phyloP scores from a whole-genome alignment of 1,284 basidiomycete genomes.

The Marasmius fiardii region DNA sequence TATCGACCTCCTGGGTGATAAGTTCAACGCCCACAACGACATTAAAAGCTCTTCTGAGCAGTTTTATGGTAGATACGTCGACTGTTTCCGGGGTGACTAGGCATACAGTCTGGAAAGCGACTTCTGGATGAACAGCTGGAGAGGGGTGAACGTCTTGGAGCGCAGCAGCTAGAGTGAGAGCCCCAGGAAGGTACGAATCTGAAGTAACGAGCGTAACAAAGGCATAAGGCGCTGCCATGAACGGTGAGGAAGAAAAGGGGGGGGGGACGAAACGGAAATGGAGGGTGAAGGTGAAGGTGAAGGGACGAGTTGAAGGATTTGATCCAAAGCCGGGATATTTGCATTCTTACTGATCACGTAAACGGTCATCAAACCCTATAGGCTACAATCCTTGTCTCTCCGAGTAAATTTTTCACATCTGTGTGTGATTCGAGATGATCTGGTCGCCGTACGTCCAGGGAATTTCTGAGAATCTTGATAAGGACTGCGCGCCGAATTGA shows the following conservation, averaged over 20 bases:
- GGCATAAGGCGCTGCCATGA: constrained; percentile 67
- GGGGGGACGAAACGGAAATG: constrained; percentile 12
- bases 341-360: too few species aligned
- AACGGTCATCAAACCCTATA: background rate
- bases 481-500: background rate
- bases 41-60: constrained; percentile 79
- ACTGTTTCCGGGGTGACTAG: constrained; percentile 93
- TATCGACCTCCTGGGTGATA: constrained; percentile 64
- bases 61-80: constrained; percentile 81
- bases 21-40: constrained; percentile 89
- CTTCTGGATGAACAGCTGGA: constrained; percentile 50
- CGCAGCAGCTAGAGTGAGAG: constrained; percentile 82
- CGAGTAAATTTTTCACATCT: too few species aligned
- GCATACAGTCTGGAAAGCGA: constrained; percentile 84
- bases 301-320: background rate
- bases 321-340: too few species aligned
- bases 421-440: too few species aligned
- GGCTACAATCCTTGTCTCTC: background rate
- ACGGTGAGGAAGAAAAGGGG: constrained; percentile 24
- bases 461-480: background rate
- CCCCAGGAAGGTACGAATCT: constrained; percentile 89
- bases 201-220: constrained; percentile 91
- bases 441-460: too few species aligned
- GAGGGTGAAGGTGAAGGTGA: constrained; percentile 1
- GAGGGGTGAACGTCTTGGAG: constrained; percentile 74